Evolutionary conservation across 2,329 filamentous ascomycete species (phyloP).

Genomic region (Purpureocillium lavendulum): DNA sequence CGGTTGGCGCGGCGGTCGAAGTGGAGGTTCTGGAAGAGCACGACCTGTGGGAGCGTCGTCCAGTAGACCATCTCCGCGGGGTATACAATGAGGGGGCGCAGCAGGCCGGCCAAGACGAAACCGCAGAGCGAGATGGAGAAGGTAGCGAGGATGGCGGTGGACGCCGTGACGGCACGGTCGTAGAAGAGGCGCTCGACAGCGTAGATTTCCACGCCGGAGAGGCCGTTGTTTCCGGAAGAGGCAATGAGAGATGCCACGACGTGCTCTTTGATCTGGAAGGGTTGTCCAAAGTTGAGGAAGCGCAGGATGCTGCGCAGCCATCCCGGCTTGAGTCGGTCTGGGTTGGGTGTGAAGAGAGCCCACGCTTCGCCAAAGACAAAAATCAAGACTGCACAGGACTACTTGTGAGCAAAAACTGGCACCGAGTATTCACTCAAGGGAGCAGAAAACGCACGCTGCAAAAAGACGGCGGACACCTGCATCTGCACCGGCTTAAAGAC

Average conservation of each 20-base stretch:
- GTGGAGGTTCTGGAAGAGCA: conserved; percentile 24
- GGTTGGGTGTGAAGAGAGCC: neutral
- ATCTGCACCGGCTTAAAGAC: conserved; percentile 11
- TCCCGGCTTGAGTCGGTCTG: conserved; percentile 3
- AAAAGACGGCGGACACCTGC: conserved; percentile 9
- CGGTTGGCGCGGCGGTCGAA: conserved; percentile 17
- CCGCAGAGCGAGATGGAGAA: conserved; percentile 20
- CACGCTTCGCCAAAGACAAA: conserved; percentile 1
- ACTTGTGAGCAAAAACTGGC: too few species aligned
- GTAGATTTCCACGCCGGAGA: conserved; percentile 12
- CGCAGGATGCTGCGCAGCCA: conserved; percentile 4
- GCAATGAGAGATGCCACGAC: conserved; percentile 12
- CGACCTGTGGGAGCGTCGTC: conserved; percentile 20
- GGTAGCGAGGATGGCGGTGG: conserved; percentile 16
- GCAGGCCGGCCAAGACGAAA: conserved; percentile 17
- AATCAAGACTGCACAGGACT: neutral
- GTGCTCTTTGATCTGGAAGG: conserved; percentile 12
- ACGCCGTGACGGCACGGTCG: conserved; percentile 11
- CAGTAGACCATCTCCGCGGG: conserved; percentile 24
- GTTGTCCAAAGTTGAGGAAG: conserved; percentile 10
- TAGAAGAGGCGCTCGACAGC: conserved; percentile 13
- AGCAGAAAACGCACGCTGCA: conserved; percentile 5
- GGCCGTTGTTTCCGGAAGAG: conserved; percentile 11
- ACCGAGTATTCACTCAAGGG: too few species aligned
- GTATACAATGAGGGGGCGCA: conserved; percentile 21